These are phyloP conservation scores for Bathelium albidoporum DNA, from an alignment of 495 filamentous ascomycete species.

Conservation along the genomic window DNA sequence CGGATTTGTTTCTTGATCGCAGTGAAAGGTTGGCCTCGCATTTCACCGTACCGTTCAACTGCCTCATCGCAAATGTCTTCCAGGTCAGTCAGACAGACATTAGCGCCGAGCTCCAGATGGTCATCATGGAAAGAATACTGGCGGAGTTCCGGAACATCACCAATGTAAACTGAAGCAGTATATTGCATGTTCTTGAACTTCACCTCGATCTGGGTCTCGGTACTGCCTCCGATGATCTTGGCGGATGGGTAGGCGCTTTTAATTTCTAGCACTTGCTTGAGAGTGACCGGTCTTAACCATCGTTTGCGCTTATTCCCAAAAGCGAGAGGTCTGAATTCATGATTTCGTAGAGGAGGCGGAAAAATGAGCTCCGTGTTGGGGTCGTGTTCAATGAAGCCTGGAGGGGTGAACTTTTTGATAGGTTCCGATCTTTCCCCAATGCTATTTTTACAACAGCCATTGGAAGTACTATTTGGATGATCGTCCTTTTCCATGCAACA, in stretches of 20 bases:
- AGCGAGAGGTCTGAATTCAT: constrained; percentile 68
- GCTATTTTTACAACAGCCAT: constrained; percentile 49
- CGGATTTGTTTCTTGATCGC: constrained; percentile 69
- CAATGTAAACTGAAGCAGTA: constrained; percentile 78
- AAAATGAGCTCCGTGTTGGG: constrained; percentile 94
- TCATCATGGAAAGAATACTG: constrained; percentile 71
- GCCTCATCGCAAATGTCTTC: constrained; percentile 65
- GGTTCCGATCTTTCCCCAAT: constrained; percentile 38
- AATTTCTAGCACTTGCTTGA: constrained; percentile 83
- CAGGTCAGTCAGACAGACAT: constrained; percentile 78
- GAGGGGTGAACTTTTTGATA: constrained; percentile 64
- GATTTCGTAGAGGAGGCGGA: constrained; percentile 70
- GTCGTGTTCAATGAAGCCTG: constrained; percentile 84
- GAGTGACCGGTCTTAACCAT: constrained; percentile 83
- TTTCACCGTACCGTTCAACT: constrained; percentile 64
- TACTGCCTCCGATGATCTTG: constrained; percentile 92
- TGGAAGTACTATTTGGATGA: constrained; percentile 24
- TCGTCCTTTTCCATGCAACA: constrained; percentile 62
- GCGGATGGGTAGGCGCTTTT: constrained; percentile 75
- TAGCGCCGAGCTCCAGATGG: constrained; percentile 78
- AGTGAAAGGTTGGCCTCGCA: constrained; percentile 59
- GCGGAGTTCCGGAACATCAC: constrained; percentile 81
- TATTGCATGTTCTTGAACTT: constrained; percentile 97
- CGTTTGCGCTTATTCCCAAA: constrained; percentile 92
- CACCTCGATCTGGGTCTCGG: constrained; percentile 95